Evolutionary conservation across 2,329 filamentous ascomycete genomes (phyloP).

Genomic region (Phialophora expanda): DNA sequence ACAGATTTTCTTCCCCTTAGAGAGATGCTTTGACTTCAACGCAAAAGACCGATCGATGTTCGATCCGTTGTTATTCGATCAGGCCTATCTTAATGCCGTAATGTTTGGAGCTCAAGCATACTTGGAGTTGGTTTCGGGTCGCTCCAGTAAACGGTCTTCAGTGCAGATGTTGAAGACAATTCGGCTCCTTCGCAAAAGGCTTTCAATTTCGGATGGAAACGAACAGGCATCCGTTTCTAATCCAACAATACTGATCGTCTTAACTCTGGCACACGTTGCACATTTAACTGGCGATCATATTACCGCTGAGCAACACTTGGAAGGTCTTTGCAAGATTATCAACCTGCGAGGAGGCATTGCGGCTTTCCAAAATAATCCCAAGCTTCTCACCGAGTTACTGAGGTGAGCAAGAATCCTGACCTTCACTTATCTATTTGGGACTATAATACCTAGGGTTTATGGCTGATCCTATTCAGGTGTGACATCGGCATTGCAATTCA

Average conservation of each 20-base stretch:
- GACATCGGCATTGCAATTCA: conserved; percentile 42
- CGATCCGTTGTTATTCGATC: conserved; percentile 44
- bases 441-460: background rate
- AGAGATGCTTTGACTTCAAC: conserved; percentile 43
- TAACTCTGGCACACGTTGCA: conserved; percentile 44
- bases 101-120: conserved; percentile 46
- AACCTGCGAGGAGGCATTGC: conserved; percentile 47
- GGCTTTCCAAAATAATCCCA: conserved; percentile 43
- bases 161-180: conserved; percentile 42
- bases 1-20: conserved; percentile 44
- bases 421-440: background rate
- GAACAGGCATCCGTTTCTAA: conserved; percentile 40
- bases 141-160: conserved; percentile 17
- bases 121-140: conserved; percentile 29
- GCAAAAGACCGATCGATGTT: conserved; percentile 40
- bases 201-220: conserved; percentile 32
- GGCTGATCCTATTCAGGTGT: conserved; percentile 29
- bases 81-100: conserved; percentile 47
- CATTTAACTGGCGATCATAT: conserved; percentile 41
- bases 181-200: conserved; percentile 43
- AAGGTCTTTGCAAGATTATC: conserved; percentile 49
- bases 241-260: conserved; percentile 43
- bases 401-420: conserved; percentile 37
- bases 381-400: conserved; percentile 47
- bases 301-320: conserved; percentile 44